Base-by-base conservation (phyloP, 2,329 filamentous ascomycete genomes). In the Xylariaceae sp. region DNA sequence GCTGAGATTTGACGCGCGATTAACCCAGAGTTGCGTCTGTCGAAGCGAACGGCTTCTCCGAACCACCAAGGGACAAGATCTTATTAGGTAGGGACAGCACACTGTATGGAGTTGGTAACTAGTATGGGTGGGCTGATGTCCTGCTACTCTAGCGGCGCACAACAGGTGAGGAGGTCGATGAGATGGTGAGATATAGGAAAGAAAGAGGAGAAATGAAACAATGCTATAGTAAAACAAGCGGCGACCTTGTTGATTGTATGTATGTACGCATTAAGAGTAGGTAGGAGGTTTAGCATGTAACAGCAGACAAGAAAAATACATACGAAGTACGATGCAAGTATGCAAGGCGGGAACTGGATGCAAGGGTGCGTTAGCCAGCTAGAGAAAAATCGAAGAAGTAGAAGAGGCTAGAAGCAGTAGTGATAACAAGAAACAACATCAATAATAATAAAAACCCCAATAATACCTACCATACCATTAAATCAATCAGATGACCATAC, bases 1-100 rank as follows among this genome's bases (percentile, higher is more conserved):
- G 67, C 69, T 70, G 64, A 56, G 50, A 56, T 54, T 70, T 70
- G 62, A 69, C 69, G 69, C 68, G 69, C 69, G 68, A 71, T 72
- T 71, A 70, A 55, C 39, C 42, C 46, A 50, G 41, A 45, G 48
- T 61, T 68, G 65, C 66, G 66, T 60, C 64, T 68, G 66, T 61
- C 56, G 58, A 57, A 62, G 58, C 50, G 55, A 54, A 56, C 45
- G 52, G 55, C 44, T 48, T 55, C 39, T 40, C 45, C 47, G 45
- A 47, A 42, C 45, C 45, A 50, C 47, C 39, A 42, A 42, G 33
- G 33, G 40, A 50, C 52, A 42, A 36, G 42, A 44, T 44, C 27
- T 37, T 33, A 32, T 37, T 27, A 21, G 22, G 17, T 41, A 43
- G 32, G 22, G 40, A 35, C 25, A 21, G 6, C 23, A 33, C 33